Base-by-base conservation (phyloP, 2,329 filamentous ascomycete species). In the Davidsoniella eucalypti region DNA sequence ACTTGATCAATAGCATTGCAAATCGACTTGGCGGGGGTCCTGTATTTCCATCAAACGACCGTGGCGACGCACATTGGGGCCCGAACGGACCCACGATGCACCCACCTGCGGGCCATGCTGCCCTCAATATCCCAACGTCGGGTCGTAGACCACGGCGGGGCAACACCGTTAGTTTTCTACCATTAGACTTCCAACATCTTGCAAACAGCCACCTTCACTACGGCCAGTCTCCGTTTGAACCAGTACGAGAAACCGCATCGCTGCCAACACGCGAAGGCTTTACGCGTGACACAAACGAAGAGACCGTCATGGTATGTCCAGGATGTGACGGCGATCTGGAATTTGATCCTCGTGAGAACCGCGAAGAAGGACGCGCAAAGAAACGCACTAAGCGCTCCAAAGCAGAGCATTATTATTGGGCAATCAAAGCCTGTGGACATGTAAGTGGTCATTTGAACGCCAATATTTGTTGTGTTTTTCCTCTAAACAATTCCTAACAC, bases 361-460 rank as follows among this genome's bases (percentile, higher is more conserved):
- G n/a, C 54, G 56, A 12, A 53, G 54, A 2, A 23, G 44, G 9
- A 8, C 36, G 23, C 23, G 39, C 25, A 0, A 65, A 58, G 55
- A 71, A 66, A 38, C 66, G 67, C 44, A 21, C 44, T 44, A 78
- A 73, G 58, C 57, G 62, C 33, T 67, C 71, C 17, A 64, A 68
- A 5, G 73, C 71, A 18, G 87, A 94, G 64, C 80, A 85, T 60
- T 84, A 94, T 58, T 90, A 96, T 55, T 96, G 88, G 87, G 82
- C 92, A 1, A 73, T 92, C 36, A 94, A 88, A 64, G 74, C 74
- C 47, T 98, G 92, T 62, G 92, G 92, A 56, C 92, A 98, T 67
- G 92, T 96, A 73, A 60, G 71, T 63, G 25, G n/a, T n/a, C 26
- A 23, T 5, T 23, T 23, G 4, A 23, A 23, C 21, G 21, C 21